These are phyloP conservation scores for Harringtonia aguacate DNA, from an alignment of 2,329 filamentous ascomycete species.

Conservation along the genomic window DNA sequence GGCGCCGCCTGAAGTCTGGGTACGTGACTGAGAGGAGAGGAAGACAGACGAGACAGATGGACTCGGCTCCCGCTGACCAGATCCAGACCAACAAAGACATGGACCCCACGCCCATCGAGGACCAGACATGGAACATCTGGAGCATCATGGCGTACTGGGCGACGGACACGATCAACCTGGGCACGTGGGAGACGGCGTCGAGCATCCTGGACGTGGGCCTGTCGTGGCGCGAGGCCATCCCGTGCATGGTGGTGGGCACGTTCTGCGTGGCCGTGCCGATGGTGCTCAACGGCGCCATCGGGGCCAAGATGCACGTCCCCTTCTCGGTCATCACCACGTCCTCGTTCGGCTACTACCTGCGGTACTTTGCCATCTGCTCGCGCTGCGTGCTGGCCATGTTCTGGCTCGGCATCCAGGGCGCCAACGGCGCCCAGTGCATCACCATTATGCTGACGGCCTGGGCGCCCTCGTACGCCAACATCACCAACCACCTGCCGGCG, in stretches of 20 bases:
- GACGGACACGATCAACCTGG: constrained; percentile 17
- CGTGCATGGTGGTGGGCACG: constrained; percentile 44
- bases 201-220: constrained; percentile 14
- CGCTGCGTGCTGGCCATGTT: constrained; percentile 28
- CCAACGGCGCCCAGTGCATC: constrained; percentile 29
- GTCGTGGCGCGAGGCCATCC: constrained; percentile 34
- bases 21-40: background rate
- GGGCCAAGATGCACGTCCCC: constrained; percentile 34
- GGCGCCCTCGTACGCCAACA: constrained; percentile 20
- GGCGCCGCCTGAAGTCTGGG: constrained; percentile 20
- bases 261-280: constrained; percentile 45
- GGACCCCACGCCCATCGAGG: constrained; percentile 24
- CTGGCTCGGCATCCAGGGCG: constrained; percentile 30
- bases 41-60: background rate
- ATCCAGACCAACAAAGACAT: constrained; percentile 17
- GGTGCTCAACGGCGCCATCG: constrained; percentile 36
- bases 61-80: background rate
- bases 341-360: constrained; percentile 35
- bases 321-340: constrained; percentile 33
- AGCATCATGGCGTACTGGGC: constrained; percentile 18
- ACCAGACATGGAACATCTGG: constrained; percentile 23
- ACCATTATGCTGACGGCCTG: constrained; percentile 17
- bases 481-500: constrained; percentile 23
- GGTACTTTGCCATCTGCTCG: constrained; percentile 30
- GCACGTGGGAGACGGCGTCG: constrained; percentile 16